A percentile compares a stretch with the other conserved stretches of the same genome.
Conservation (phyloP, 225 moss, liverwort and hornwort genomes). For the Straminergon stramineum region DNA sequence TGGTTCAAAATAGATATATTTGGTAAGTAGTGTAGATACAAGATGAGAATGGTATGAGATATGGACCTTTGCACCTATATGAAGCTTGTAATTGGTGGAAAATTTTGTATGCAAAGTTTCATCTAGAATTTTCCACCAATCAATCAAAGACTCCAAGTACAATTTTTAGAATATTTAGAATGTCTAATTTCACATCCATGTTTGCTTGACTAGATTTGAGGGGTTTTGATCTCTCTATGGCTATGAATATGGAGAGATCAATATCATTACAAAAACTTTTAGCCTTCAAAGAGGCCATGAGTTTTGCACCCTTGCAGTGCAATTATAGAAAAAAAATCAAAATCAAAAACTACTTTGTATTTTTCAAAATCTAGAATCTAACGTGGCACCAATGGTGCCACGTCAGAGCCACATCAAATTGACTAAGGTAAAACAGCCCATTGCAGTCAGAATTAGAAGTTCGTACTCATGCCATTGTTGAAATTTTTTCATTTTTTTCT, state of each 20-base stretch:
- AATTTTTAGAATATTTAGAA: not conserved
- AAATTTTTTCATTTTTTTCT: too few relatives aligned
- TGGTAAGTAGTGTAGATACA: not conserved
- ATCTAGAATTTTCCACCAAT: not conserved
- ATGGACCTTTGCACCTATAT: not conserved
- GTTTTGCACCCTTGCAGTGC: too few relatives aligned
- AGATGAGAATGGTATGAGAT: not conserved
- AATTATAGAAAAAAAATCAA: too few relatives aligned
- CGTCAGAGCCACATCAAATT: too few relatives aligned
- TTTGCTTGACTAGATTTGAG: not conserved
- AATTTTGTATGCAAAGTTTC: accelerated
- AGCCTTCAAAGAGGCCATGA: too few relatives aligned
- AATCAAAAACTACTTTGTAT: too few relatives aligned
- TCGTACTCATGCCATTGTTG: too few relatives aligned
- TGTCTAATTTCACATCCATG: not conserved
- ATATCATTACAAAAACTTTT: too few relatives aligned
- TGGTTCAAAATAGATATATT: not conserved
- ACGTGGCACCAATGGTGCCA: too few relatives aligned
- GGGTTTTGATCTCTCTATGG: not conserved
- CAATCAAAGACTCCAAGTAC: not conserved
- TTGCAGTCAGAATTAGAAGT: too few relatives aligned
- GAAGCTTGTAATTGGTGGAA: not conserved
- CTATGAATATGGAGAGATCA: not conserved
- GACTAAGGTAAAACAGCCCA: too few relatives aligned
- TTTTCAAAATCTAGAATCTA: too few relatives aligned